These are phyloP conservation scores for Dipteronia sinensis DNA, from an alignment of 345 rosid genomes.

Conservation along the genomic window DNA sequence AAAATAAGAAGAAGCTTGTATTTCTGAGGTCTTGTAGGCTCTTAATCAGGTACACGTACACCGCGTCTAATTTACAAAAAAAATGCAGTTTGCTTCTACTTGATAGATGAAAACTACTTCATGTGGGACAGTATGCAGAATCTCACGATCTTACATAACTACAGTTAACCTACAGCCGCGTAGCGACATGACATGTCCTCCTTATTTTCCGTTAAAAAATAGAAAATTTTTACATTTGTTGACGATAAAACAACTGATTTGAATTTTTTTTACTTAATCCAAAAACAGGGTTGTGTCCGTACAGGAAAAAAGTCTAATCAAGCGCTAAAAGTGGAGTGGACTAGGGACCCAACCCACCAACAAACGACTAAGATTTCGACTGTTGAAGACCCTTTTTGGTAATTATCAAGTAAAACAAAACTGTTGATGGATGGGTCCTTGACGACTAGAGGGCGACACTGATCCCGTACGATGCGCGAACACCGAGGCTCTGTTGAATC, in stretches of 20 bases:
- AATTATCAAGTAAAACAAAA: neutral
- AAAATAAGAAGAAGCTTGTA: no score
- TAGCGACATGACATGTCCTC: neutral
- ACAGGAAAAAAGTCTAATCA: neutral
- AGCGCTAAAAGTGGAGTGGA: constrained; percentile 13
- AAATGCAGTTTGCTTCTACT: neutral
- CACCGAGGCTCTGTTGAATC: neutral
- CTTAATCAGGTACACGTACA: no score
- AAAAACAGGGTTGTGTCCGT: neutral
- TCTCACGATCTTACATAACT: constrained; percentile 1
- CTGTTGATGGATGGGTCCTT: neutral
- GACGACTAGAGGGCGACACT: constrained; percentile 22
- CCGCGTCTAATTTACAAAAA: neutral
- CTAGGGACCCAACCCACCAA: neutral
- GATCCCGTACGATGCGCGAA: constrained; percentile 24
- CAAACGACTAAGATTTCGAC: neutral
- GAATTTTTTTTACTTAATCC: neutral
- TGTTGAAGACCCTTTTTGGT: neutral
- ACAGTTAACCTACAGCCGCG: neutral
- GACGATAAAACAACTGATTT: no score
- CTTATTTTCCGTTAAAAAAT: neutral
- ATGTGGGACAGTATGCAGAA: neutral
- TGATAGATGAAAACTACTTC: neutral
- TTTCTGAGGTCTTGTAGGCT: no score
- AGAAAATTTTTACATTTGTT: neutral